These are phyloP conservation scores for Amanita pallidorosea DNA, from an alignment of 768 basidiomycete species.

Conservation along the genomic window DNA sequence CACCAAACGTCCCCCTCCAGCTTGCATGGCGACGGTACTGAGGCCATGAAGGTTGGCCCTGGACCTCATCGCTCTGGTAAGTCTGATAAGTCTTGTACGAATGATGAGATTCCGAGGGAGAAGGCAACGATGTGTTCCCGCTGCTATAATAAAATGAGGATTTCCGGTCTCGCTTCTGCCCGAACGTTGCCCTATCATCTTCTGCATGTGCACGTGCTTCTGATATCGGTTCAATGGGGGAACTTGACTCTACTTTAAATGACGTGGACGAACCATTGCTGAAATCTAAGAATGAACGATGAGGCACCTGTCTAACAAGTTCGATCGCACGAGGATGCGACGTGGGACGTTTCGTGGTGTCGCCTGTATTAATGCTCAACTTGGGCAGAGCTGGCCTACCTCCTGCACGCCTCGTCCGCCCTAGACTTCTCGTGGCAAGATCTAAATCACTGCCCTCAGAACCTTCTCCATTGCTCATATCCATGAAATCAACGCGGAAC, in stretches of 20 bases:
- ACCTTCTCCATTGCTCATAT: conserved; percentile 10
- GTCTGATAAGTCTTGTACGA: neutral
- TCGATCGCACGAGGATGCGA: neutral
- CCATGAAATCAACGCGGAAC: conserved; percentile 30
- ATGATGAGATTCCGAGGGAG: neutral
- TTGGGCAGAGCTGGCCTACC: neutral
- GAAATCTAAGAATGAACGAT: conserved; percentile 8
- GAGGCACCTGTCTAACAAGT: conserved; percentile 18
- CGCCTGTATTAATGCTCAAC: neutral
- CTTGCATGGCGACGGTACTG: neutral
- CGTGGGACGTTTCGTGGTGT: neutral
- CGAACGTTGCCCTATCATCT: conserved; percentile 1
- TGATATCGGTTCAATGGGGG: neutral
- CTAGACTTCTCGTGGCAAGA: neutral
- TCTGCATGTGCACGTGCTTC: neutral
- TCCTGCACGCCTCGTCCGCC: conserved; percentile 2
- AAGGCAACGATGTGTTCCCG: neutral
- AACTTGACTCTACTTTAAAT: neutral
- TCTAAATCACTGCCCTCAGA: conserved; percentile 11
- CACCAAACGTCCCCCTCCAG: conserved; percentile 1
- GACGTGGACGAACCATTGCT: neutral
- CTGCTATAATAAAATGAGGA: neutral
- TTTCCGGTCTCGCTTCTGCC: neutral
- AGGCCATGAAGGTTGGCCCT: neutral
- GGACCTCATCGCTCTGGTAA: neutral